Evolutionary conservation across 2,329 filamentous ascomycete genomes (phyloP), one percentile per base, ranked within the genome.

Genomic region (Sporothrix protearum): DNA sequence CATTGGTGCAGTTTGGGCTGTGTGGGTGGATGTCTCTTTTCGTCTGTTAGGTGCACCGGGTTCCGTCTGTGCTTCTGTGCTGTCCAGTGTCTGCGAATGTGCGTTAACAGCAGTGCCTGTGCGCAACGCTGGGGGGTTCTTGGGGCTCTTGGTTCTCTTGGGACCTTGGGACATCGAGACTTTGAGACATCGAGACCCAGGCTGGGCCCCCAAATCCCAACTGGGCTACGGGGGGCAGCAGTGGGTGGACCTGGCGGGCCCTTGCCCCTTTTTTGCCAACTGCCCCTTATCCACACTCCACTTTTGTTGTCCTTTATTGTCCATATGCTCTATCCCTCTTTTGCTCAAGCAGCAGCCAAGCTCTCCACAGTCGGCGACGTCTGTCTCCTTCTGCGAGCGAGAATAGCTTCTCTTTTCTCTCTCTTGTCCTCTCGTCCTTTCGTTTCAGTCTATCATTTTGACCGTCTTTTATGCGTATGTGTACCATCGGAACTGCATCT

Each of bases 261-360:
- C 49, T 67, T 33, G 57, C n/a, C 55, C 68, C 45, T 71, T 67
- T 66, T 71, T 71, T 49, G 25, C 63, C 33, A 51, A 45, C 59
- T 68, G 69, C 69, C 69, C 69, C 69, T 67, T 66, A 67, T 67
- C 61, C 39, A 39, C 22, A 28, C 25, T 22, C 69, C 69, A 71
- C 69, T 71, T 67, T 67, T n/a, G n/a, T n/a, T n/a, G n/a, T n/a
- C n/a, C n/a, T 64, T 36, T 10, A 45, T 42, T 61, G 55, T 10
- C n/a, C 36, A 30, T 66, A 30, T 10, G 14, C 61, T 49, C 39
- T 66, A 49, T 49, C 25, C 59, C 39, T 45, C 45, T 39, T 53
- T 33, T 39, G 61, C 61, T 16, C 42, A 66, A 33, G 61, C 61
- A 30, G 49, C 49, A 45, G 59, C 36, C 36, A 63, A 45, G 59